phyloP scores from a whole-genome alignment of 495 filamentous ascomycete species.

The Aspergillus biplanus region DNA sequence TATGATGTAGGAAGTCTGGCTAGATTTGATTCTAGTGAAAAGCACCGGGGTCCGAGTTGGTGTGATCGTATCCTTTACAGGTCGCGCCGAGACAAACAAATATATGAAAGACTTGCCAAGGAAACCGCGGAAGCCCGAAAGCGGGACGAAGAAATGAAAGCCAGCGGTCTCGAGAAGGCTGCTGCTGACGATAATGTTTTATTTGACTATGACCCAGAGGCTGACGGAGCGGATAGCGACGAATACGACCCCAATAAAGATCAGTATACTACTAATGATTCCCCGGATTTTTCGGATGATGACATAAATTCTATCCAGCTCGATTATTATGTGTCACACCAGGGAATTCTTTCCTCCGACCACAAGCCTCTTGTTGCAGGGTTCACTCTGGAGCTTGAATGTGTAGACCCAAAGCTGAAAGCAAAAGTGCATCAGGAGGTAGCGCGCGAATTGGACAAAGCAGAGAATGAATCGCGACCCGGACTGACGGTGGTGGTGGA shows the following conservation, averaged over 20 bases:
- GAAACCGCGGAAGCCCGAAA: slow-evolving; percentile 70
- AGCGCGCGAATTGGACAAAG: slow-evolving; percentile 82
- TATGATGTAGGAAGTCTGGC: slow-evolving; percentile 96
- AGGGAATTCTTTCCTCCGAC: slow-evolving; percentile 87
- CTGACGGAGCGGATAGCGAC: slow-evolving; percentile 63
- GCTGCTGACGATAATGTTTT: slow-evolving; percentile 81
- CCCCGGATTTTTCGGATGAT: slow-evolving; percentile 22
- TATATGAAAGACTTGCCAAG: slow-evolving; percentile 67
- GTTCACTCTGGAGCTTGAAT: slow-evolving; percentile 82
- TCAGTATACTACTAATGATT: slow-evolving; percentile 21
- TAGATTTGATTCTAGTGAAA: slow-evolving; percentile 92
- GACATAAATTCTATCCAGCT: slow-evolving; percentile 58
- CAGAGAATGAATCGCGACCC: slow-evolving; percentile 90
- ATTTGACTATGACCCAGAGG: slow-evolving; percentile 87
- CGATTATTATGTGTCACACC: slow-evolving; percentile 83
- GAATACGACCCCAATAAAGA: slow-evolving; percentile 55
- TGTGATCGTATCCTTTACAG: slow-evolving; percentile 95
- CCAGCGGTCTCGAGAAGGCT: slow-evolving; percentile 72
- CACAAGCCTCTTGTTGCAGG: slow-evolving; percentile 88
- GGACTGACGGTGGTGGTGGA: slow-evolving; percentile 85
- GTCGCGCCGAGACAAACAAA: slow-evolving; percentile 68
- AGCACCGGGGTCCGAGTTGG: slow-evolving; percentile 90
- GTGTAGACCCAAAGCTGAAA: slow-evolving; percentile 81
- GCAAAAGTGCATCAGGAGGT: slow-evolving; percentile 84
- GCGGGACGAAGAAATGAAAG: slow-evolving; percentile 83